phyloP scores from a whole-genome alignment of 2,329 filamentous ascomycete genomes.

The Truncatella angustata region DNA sequence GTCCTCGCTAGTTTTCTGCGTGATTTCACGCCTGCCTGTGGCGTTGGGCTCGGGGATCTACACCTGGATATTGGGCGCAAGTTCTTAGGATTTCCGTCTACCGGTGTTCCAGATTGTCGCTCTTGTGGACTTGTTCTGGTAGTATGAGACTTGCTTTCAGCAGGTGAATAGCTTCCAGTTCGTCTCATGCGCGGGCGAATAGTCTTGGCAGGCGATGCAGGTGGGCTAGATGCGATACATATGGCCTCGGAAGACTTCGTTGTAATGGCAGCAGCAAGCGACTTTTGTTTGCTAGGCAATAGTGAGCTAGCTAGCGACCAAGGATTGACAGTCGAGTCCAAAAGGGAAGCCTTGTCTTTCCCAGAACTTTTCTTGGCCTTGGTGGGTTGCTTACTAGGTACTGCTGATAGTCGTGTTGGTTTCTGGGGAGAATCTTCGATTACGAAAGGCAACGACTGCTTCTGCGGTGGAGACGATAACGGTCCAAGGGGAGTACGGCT shows the following conservation, averaged over 20 bases:
- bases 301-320: slow-evolving; percentile 45
- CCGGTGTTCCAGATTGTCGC: slow-evolving; percentile 13
- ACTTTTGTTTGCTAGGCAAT: slow-evolving; percentile 11
- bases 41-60: slow-evolving; percentile 15
- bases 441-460: slow-evolving; percentile 7
- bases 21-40: slow-evolving; percentile 14
- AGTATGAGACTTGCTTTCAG: not conserved
- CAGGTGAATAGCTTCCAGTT: not conserved
- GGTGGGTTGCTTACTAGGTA: slow-evolving; percentile 27
- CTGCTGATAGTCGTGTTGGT: slow-evolving; percentile 15
- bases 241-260: slow-evolving; percentile 35
- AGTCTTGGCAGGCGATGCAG: slow-evolving; percentile 29
- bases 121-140: slow-evolving; percentile 2
- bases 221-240: slow-evolving; percentile 44
- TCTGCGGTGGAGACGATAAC: slow-evolving; percentile 13
- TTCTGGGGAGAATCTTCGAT: slow-evolving; percentile 6
- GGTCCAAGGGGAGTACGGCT: slow-evolving; percentile 6
- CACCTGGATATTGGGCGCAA: not conserved
- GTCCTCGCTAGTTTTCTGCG: slow-evolving; percentile 26
- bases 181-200: slow-evolving; percentile 20
- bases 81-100: not conserved
- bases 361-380: slow-evolving; percentile 19
- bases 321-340: slow-evolving; percentile 27
- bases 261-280: slow-evolving; percentile 7
- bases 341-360: slow-evolving; percentile 21